phyloP scores from a whole-genome alignment of 768 basidiomycete species.

The Leccinum variicolor region DNA sequence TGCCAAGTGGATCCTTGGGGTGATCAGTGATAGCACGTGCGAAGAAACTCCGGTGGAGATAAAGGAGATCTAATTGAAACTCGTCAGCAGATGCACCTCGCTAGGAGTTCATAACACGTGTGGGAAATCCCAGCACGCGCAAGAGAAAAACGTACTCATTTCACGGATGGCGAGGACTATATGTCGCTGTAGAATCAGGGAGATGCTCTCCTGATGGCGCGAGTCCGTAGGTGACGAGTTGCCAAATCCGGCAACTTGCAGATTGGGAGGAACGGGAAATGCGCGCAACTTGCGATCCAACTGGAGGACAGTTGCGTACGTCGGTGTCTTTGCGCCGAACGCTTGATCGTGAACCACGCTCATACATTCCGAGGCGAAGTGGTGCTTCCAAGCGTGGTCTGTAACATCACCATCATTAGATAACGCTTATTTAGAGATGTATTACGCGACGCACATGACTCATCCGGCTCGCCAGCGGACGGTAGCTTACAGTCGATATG shows the following conservation, averaged over 20 bases:
- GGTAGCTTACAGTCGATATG: conserved; percentile 70
- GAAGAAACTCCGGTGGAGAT: conserved; percentile 72
- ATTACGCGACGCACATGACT: conserved; percentile 44
- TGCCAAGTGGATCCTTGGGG: conserved; percentile 70
- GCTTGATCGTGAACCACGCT: conserved; percentile 67
- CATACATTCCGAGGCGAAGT: conserved; percentile 67
- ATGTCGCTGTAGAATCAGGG: conserved; percentile 58
- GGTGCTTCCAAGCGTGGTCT: conserved; percentile 72
- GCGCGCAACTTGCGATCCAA: conserved; percentile 64
- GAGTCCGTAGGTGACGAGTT: conserved; percentile 43
- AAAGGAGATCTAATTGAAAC: conserved; percentile 51
- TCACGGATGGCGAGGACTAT: conserved; percentile 67
- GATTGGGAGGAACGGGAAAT: conserved; percentile 60
- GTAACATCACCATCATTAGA: not conserved
- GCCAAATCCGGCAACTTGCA: conserved; percentile 69
- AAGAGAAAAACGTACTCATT: conserved; percentile 48
- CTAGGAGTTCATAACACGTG: not conserved
- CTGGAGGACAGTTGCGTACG: conserved; percentile 64
- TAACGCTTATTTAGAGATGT: not conserved
- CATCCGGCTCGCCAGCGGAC: conserved; percentile 46
- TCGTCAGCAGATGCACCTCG: conserved; percentile 14
- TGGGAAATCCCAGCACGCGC: not conserved
- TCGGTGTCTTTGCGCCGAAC: conserved; percentile 65
- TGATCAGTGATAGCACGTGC: conserved; percentile 70
- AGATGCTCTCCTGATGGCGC: conserved; percentile 34